A percentile compares a stretch with the other conserved stretches of the same genome.
Conservation (phyloP, 805 yeast species). For the Lipomyces sp. region DNA sequence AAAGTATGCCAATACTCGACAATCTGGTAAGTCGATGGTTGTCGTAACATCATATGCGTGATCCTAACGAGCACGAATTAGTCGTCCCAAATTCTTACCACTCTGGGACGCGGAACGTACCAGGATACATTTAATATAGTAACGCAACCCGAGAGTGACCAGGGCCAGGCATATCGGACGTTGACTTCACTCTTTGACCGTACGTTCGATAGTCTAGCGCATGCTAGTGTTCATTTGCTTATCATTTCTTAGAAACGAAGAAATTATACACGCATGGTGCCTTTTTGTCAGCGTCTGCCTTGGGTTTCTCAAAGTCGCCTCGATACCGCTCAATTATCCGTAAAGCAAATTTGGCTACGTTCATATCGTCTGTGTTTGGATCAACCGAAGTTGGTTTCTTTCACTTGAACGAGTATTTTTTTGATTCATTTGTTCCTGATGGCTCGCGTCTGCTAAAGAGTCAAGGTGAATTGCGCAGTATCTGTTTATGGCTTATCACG, state of each 20-base stretch:
- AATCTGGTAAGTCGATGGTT: slow-evolving; percentile 52
- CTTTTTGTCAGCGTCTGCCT: slow-evolving; percentile 68
- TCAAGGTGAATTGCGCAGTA: slow-evolving; percentile 51
- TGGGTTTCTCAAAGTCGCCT: slow-evolving; percentile 41
- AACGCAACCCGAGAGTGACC: slow-evolving; percentile 67
- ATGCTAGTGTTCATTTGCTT: neutral
- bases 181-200: slow-evolving; percentile 75
- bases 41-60: neutral
- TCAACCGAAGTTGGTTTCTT: slow-evolving; percentile 85
- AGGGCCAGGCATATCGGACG: slow-evolving; percentile 62
- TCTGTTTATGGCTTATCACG: slow-evolving; percentile 41
- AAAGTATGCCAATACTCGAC: slow-evolving; percentile 68
- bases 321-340: slow-evolving; percentile 65
- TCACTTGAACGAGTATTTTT: slow-evolving; percentile 79
- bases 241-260: slow-evolving; percentile 54
- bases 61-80: neutral
- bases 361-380: slow-evolving; percentile 84
- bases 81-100: slow-evolving; percentile 76
- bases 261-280: slow-evolving; percentile 72
- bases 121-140: slow-evolving; percentile 75
- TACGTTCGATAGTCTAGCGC: neutral
- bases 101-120: slow-evolving; percentile 73
- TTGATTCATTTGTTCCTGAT: slow-evolving; percentile 84
- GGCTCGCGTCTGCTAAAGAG: slow-evolving; percentile 70
- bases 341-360: slow-evolving; percentile 86